Evolutionary conservation across 1,139 yeast species (phyloP), one percentile per base, ranked within the genome.

Genomic region (Saccharomyces hybrid): DNA sequence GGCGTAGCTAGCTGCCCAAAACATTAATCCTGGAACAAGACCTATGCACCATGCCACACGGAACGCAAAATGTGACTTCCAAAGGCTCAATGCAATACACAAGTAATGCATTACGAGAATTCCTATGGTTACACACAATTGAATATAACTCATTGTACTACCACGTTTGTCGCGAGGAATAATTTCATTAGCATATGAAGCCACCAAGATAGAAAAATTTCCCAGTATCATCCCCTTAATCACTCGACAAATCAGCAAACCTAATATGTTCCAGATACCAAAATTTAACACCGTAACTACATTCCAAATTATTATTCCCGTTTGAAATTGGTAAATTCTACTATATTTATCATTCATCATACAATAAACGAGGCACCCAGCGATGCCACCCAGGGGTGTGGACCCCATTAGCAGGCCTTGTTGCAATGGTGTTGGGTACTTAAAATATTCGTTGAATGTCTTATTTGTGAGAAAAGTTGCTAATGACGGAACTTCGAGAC

Each of bases 171-270:
- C 73, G 62, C 80, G 77, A 53, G 91, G 88, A 19, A 88, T 77
- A 55, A 85, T 75, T 68, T 87, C 95, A n/a, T 88, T 78, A 56
- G 86, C 80, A 70, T 85, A 87, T 49, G 85, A 86, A 3, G 91
- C 88, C 47, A 86, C 80, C 58, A 82, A 81, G 14, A 90, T 78
- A 2, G 90, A 83, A 64, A 86, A 84, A 56, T 84, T 72, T 50
- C 95, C 95, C 58, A 85, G 78, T 55, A 87, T 85, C 52, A 83
- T 58, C 56, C 95, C 95, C 52, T 86, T 78, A 54, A 86, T 72
- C 49, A 79, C 69, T 66, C 95, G 79, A 27, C 91, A 38, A 38
- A 38, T 38, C n/a, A 38, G n/a, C 2, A 38, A 38, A 9, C 44
- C 44, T 19, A 38, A 38, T 11, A 38, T 2, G 75, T 61, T 48